Base-by-base conservation (phyloP, 2,329 filamentous ascomycete genomes). In the Verticillium albo-atrum region DNA sequence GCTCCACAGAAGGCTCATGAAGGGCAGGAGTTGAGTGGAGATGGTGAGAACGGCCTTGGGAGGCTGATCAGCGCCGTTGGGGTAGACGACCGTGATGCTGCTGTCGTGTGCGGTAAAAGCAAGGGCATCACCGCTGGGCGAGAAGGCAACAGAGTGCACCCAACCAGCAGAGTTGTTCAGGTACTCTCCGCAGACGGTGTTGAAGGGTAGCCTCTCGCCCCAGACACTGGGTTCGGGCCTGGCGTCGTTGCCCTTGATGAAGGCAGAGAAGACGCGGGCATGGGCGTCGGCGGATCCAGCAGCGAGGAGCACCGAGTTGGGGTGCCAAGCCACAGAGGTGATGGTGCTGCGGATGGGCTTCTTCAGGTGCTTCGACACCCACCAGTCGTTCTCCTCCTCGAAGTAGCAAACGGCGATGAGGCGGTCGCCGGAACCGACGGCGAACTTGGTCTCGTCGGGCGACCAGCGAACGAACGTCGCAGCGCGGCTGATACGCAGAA, bases 311-410 rank as follows among this genome's bases (percentile, higher is more conserved):
- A 99, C 95, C 10, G 91, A 96, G 82, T 99, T 99, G 35, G 95
- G 95, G 76, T 99, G 95, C 95, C 95, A 99, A 60, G 89, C 89
- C 52, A 99, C 87, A 17, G 90, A 92, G 59, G 95, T 98, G 69
- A 99, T 94, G 60, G 95, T 99, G 74, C 92, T 97, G 66, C 94
- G 90, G 69, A 99, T 96, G 23, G 95, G 95, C 84, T 98, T 99
- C 86, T 98, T 98, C 71, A 99, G 79, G 77, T 99, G 95, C 83
- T 99, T 99, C 37, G 93, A 97, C 50, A 99, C 94, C 95, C 95
- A 99, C 95, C 95, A 99, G 80, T 99, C 93, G 77, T 99, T 97
- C 77, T 99, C 95, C 74, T 97, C 91, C 72, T 99, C 95, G 68
- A 99, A 99, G 80, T 98, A 98, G 82, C 95, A 99, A 67, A 98